phyloP scores from a whole-genome alignment of 768 basidiomycete genomes.

The Amanita rimosa region DNA sequence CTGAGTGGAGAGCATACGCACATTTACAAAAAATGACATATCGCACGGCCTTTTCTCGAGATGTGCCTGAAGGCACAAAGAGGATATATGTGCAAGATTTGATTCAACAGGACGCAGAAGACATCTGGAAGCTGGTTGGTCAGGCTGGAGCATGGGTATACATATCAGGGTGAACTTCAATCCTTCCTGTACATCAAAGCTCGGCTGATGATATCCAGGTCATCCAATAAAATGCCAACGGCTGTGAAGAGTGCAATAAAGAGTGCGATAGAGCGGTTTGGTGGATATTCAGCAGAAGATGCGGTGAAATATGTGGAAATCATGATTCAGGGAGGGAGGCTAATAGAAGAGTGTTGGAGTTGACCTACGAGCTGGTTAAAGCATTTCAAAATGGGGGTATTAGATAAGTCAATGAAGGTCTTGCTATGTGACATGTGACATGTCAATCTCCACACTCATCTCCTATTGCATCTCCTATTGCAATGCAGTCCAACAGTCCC shows the following conservation, averaged over 20 bases:
- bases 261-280: slow-evolving; percentile 34
- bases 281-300: slow-evolving; percentile 37
- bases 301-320: slow-evolving; percentile 48
- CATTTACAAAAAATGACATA: slow-evolving; percentile 40
- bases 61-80: slow-evolving; percentile 54
- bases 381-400: too few relatives aligned
- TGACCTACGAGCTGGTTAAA: too few relatives aligned
- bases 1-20: slow-evolving; percentile 53
- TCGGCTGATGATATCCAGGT: slow-evolving; percentile 35
- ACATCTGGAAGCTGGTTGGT: slow-evolving; percentile 56
- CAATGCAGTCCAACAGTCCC: too few relatives aligned
- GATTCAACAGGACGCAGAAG: slow-evolving; percentile 50
- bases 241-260: slow-evolving; percentile 70
- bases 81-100: slow-evolving; percentile 87
- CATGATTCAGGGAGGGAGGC: slow-evolving; percentile 58
- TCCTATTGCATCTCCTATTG: too few relatives aligned
- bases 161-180: slow-evolving; percentile 69
- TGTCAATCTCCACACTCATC: too few relatives aligned
- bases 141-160: slow-evolving; percentile 55
- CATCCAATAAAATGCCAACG: slow-evolving; percentile 93
- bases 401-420: too few relatives aligned
- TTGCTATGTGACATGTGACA: too few relatives aligned
- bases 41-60: slow-evolving; percentile 71
- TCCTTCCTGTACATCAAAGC: not conserved
- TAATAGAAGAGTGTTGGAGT: slow-evolving; percentile 89